Evolutionary conservation across 768 basidiomycete genomes (phyloP), one percentile per base, ranked within the genome.

Genomic region (Grammothele lineata): DNA sequence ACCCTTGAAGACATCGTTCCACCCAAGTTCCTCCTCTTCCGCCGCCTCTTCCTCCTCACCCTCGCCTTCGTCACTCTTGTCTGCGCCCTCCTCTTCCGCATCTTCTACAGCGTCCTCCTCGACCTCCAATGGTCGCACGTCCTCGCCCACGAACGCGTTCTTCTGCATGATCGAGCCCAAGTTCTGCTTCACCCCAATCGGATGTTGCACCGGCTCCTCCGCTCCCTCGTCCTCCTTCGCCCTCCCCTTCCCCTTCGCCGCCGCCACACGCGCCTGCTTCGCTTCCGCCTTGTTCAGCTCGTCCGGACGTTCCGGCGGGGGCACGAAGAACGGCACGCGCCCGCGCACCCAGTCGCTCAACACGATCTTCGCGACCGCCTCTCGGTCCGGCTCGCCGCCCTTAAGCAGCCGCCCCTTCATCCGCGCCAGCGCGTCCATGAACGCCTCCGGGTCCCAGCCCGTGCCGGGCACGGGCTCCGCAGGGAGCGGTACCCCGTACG

Each of bases 311-410:
- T 91, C 92, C 45, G 95, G 95, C 12, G 96, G 96, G 11, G 86
- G 63, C 30, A 92, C 93, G 60, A 97, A 99, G 75, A 84, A 99
- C 17, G 96, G 96, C 60, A 99, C 95, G 57, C 92, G 86, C 7
- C 95, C 96, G 37, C 96, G 75, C 48, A 97, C 92, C 95, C 95
- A 97, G 65, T 97, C 96, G 64, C 85, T 90, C 60, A 99, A 68
- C 38, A 98, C 72, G 64, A 99, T 94, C 71, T 94, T 98, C 24
- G 95, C 87, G 23, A 94, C 92, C 3, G 87, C 79, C 60, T 97
- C 90, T 37, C 85, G 63, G 66, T 96, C 93, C 2, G 95, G 91
- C 65, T 98, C 95, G 50, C 96, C 96, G 40, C 92, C 91, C 60
- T 92, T 93, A 51, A 95, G 73, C 47, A 98, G 71, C 43, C 94